Evolutionary conservation across 169 alveolate genomes (phyloP).

Genomic region (Cryptosporidium xiaoi): DNA sequence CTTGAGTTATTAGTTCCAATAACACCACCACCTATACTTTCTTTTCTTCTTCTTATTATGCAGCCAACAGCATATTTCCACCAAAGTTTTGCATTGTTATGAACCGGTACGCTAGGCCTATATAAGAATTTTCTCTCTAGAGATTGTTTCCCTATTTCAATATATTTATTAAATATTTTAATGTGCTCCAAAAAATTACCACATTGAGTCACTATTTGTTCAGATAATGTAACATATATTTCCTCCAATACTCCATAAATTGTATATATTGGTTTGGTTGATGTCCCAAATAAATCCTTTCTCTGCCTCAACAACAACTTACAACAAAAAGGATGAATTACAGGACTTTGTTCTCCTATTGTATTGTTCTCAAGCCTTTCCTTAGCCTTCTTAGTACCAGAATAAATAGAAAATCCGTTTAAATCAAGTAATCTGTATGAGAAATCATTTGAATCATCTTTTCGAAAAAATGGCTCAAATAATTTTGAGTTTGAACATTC

Average conservation of each 20-base stretch:
- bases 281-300: slow-evolving; percentile 21
- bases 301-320: slow-evolving; percentile 56
- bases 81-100: slow-evolving; percentile 62
- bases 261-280: slow-evolving; percentile 56
- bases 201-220: slow-evolving; percentile 46
- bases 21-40: neutral
- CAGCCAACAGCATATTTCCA: slow-evolving; percentile 70
- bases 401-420: slow-evolving; percentile 46
- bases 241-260: slow-evolving; percentile 67
- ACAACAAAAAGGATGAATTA: slow-evolving; percentile 64
- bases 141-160: slow-evolving; percentile 18
- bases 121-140: slow-evolving; percentile 52
- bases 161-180: slow-evolving; percentile 43
- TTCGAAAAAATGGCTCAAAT: slow-evolving; percentile 59
- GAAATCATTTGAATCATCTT: slow-evolving; percentile 46
- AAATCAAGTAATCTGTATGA: slow-evolving; percentile 61
- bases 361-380: neutral
- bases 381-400: neutral
- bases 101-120: slow-evolving; percentile 53
- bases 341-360: neutral
- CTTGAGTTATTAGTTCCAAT: neutral
- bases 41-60: slow-evolving; percentile 19
- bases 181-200: slow-evolving; percentile 21
- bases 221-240: slow-evolving; percentile 47
- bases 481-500: slow-evolving; percentile 27